Conservation (phyloP, 345 rosid species). For the Punica granatum region DNA sequence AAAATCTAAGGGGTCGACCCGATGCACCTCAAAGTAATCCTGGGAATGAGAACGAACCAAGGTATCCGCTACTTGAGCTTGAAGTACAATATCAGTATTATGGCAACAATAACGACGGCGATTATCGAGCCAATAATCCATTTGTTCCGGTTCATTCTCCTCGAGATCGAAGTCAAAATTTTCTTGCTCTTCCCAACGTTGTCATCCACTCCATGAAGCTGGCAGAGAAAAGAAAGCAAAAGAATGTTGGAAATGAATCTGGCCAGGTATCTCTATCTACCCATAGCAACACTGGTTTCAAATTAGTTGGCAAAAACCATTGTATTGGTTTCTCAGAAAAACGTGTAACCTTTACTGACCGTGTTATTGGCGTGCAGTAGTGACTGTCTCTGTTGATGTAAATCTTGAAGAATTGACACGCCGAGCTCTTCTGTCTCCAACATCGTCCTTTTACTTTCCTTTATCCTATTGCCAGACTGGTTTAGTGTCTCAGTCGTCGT, state of each 20-base stretch:
- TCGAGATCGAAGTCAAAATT: conserved; percentile 59
- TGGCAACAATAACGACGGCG: conserved; percentile 46
- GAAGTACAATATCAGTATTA: conserved; percentile 58
- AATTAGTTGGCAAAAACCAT: background rate
- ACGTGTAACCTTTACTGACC: conserved; percentile 27
- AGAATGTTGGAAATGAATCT: background rate
- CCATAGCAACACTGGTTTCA: background rate
- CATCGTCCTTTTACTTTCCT: conserved; percentile 88
- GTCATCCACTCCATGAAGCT: conserved; percentile 93
- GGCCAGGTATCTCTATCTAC: background rate
- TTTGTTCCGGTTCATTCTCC: conserved; percentile 87
- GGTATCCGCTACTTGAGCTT: conserved; percentile 45
- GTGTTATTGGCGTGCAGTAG: conserved; percentile 68
- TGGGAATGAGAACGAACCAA: background rate
- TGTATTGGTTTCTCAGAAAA: no score
- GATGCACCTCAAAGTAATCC: background rate
- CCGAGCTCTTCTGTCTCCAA: conserved; percentile 98
- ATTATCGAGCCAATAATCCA: conserved; percentile 60
- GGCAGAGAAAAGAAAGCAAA: conserved; percentile 8
- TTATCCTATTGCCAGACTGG: conserved; percentile 58
- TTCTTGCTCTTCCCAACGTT: conserved; percentile 83
- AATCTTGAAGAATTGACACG: conserved; percentile 90
- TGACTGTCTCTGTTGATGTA: conserved; percentile 83
- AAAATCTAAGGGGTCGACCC: background rate
- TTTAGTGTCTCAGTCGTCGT: conserved; percentile 68